These are phyloP conservation scores for Paragyromitra xinjiangensis DNA, from an alignment of 495 filamentous ascomycete genomes.

Conservation along the genomic window DNA sequence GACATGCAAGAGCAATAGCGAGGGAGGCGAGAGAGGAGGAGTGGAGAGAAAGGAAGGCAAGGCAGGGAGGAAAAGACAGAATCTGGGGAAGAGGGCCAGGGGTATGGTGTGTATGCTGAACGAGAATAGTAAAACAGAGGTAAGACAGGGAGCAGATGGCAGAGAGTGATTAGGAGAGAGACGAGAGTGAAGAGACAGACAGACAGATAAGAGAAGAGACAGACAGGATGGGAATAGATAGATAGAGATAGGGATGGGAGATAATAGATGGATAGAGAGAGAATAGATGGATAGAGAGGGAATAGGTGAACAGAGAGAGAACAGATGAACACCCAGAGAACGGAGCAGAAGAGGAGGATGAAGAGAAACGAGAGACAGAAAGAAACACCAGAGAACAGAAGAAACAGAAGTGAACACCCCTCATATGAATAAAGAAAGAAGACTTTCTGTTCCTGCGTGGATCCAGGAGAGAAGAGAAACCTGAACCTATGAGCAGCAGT, in stretches of 20 bases:
- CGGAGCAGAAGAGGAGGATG: background rate
- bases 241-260: constrained; percentile 12
- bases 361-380: constrained; percentile 29
- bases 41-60: constrained; percentile 15
- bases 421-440: background rate
- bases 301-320: background rate
- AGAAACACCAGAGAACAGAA: background rate
- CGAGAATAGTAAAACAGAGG: constrained; percentile 20
- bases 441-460: constrained; percentile 8
- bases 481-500: background rate
- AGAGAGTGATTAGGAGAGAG: background rate
- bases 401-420: background rate
- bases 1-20: constrained; percentile 38
- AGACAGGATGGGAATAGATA: background rate
- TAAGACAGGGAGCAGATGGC: constrained; percentile 29
- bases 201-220: background rate
- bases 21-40: constrained; percentile 21
- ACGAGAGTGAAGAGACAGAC: background rate
- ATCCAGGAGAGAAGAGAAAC: background rate
- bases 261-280: constrained; percentile 3
- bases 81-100: constrained; percentile 41
- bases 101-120: background rate
- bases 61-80: constrained; percentile 36
- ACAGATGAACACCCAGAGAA: background rate
- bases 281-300: background rate